phyloP scores from a whole-genome alignment of 768 basidiomycete genomes.

The Auriscalpium orientale region DNA sequence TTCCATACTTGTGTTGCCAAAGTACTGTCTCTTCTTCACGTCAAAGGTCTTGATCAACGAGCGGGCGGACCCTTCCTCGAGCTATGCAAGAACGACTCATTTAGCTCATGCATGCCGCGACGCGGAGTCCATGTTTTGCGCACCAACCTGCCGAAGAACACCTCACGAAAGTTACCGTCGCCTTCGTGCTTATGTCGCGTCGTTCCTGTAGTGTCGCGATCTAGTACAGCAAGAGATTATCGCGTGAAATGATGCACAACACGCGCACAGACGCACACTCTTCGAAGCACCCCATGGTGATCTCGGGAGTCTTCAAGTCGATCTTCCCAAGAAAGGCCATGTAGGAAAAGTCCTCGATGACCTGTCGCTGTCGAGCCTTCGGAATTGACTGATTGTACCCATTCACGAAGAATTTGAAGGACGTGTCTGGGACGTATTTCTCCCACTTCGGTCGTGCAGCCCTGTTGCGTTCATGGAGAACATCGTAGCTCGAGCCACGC shows the following conservation, averaged over 20 bases:
- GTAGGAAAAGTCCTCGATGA: constrained; percentile 77
- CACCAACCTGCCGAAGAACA: constrained; percentile 87
- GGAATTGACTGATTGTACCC: constrained; percentile 72
- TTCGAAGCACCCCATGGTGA: constrained; percentile 70
- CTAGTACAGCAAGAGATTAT: too few species aligned
- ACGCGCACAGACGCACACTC: constrained; percentile 55
- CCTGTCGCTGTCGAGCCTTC: constrained; percentile 50
- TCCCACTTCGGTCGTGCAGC: constrained; percentile 43
- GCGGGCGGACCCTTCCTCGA: constrained; percentile 62
- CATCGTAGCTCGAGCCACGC: constrained; percentile 58
- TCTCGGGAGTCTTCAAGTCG: constrained; percentile 71
- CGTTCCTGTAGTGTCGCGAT: constrained; percentile 41
- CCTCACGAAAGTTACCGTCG: constrained; percentile 60
- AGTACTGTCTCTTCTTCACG: constrained; percentile 85
- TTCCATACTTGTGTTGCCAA: constrained; percentile 97
- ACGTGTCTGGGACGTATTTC: constrained; percentile 52
- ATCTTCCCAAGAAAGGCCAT: constrained; percentile 80
- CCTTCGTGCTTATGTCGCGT: constrained; percentile 45
- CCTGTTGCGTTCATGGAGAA: constrained; percentile 53
- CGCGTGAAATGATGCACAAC: constrained; percentile 13
- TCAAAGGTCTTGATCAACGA: constrained; percentile 62
- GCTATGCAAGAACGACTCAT: constrained; percentile 26
- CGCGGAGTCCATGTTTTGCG: constrained; percentile 21
- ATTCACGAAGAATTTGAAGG: constrained; percentile 75
- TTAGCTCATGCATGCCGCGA: neutral